phyloP scores from a whole-genome alignment of 306 rosid genomes.

The Malus asiatica region DNA sequence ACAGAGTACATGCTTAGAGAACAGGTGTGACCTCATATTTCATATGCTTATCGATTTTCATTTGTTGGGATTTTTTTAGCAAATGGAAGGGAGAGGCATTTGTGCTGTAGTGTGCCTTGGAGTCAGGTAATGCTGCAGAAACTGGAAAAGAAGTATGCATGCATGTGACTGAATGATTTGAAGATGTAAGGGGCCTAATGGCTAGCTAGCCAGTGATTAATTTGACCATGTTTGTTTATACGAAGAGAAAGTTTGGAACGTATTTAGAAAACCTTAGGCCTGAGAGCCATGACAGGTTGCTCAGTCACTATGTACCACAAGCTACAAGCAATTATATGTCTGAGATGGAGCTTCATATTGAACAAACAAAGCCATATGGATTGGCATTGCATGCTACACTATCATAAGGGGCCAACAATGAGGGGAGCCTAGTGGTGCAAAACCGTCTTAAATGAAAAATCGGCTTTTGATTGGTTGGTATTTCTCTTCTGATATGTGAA shows the following conservation, averaged over 20 bases:
- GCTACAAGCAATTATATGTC: background rate
- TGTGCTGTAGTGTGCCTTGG: slow-evolving; percentile 8
- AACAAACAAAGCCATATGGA: background rate
- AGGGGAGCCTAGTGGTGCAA: background rate
- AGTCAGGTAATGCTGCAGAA: background rate
- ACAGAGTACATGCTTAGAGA: slow-evolving; percentile 18
- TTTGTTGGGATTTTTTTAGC: slow-evolving; percentile 1
- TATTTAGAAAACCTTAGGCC: background rate
- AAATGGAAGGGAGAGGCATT: background rate
- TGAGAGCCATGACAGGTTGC: background rate
- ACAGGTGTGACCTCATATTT: slow-evolving; percentile 12
- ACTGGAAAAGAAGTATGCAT: slow-evolving; percentile 5
- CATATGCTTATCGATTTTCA: background rate
- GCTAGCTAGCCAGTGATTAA: background rate
- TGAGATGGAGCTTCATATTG: background rate
- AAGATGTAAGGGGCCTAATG: background rate
- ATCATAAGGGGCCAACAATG: background rate
- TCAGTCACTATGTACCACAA: background rate
- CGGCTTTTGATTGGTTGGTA: too few relatives aligned
- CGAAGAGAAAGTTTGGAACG: background rate
- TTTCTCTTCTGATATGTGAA: too few relatives aligned
- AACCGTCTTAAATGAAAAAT: background rate
- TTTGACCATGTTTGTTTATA: background rate
- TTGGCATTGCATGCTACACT: too few relatives aligned
- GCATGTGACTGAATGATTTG: background rate